Evolutionary conservation across 2,329 filamentous ascomycete genomes (phyloP), one percentile per base, ranked within the genome.

Genomic region (Lecanicillium sp.): DNA sequence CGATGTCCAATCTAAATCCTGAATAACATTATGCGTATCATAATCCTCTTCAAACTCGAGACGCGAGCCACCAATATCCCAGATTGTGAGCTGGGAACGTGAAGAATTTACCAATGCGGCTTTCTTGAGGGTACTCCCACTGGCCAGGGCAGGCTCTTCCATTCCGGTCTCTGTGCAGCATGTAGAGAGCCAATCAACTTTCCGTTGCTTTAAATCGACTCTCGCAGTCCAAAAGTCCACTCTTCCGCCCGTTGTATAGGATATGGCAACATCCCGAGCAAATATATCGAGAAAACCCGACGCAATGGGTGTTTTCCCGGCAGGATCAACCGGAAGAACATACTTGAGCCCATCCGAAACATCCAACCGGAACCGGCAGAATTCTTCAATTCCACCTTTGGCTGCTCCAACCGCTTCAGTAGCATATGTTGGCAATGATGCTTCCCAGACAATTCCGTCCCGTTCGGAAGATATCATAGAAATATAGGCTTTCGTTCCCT

Each of bases 1-100:
- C 3, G 87, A 91, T 1, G 90, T 91, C 91, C 91, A 96, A 63
- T 95, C 90, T 11, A 96, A 77, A 63, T 95, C 90, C 53, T 85
- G 82, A 33, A 96, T 89, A 5, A 76, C 78, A 57, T 93, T 86
- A 51, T 85, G 77, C 11, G 76, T 74, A 54, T 84, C 77, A 54
- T 90, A 93, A 24, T 81, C 76, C 57, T 91, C 80, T 52, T 87
- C 78, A 59, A 87, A 90, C 63, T 96, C 90, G 5, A 95, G 74
- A 53, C 89, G 84, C 2, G 83, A 83, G 48, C 85, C 87, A 53
- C 84, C 81, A 10, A 88, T 86, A 60, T 95, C 90, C 91, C 90
- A 96, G 42, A 96, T 95, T 0, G 87, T 94, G 42, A 96, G 69
- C 33, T 83, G 80, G 0, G 84, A 89, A 53, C 84, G 81, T 12